Conservation (phyloP, 768 basidiomycete species). For the Suillus placidus region DNA sequence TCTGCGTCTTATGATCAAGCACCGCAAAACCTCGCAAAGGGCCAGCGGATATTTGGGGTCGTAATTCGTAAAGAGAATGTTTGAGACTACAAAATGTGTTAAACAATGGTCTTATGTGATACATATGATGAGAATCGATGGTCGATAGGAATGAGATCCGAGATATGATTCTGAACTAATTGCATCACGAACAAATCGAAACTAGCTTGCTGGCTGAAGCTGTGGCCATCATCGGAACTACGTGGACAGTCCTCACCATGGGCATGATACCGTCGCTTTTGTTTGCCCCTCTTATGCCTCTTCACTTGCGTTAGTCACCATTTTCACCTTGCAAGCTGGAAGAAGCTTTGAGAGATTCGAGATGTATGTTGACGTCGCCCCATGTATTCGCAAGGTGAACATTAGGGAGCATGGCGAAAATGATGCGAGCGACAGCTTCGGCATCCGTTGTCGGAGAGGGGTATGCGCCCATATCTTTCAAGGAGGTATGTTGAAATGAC, state of each 20-base stretch:
- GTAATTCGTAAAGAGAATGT: neutral
- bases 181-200: neutral
- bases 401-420: neutral
- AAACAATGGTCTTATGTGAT: neutral
- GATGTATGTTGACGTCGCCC: neutral
- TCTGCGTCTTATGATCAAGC: neutral
- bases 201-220: neutral
- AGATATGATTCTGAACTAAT: neutral
- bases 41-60: too few relatives aligned
- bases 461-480: neutral
- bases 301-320: neutral
- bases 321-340: neutral
- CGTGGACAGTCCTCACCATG: neutral
- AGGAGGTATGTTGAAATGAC: neutral
- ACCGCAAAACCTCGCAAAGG: neutral
- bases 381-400: neutral
- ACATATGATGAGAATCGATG: neutral
- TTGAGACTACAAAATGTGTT: neutral
- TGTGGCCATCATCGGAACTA: neutral
- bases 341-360: neutral
- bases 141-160: neutral
- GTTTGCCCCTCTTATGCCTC: neutral
- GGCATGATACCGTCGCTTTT: neutral
- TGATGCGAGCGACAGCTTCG: neutral
- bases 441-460: neutral